Conservation (phyloP, 768 basidiomycete species). For the Leccinum fibrillosum region DNA sequence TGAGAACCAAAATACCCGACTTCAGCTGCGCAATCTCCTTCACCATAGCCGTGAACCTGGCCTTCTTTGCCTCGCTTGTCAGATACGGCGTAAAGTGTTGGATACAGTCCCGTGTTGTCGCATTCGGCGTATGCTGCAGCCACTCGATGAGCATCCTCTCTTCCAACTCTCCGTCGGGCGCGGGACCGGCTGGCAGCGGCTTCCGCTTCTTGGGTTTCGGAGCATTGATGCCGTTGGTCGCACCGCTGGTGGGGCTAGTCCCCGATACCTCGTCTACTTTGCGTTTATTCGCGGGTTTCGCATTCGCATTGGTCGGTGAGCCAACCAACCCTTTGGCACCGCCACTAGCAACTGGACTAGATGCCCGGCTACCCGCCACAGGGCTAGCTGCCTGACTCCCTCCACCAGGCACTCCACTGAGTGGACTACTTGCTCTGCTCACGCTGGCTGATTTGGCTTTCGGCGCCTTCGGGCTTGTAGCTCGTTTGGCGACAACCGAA, state of each 20-base stretch:
- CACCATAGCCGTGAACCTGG: constrained; percentile 72
- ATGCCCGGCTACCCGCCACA: constrained; percentile 34
- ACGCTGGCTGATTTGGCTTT: constrained; percentile 48
- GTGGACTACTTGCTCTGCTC: constrained; percentile 60
- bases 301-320: constrained; percentile 34
- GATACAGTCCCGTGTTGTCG: constrained; percentile 78
- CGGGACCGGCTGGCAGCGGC: constrained; percentile 34
- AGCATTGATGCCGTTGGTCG: constrained; percentile 21
- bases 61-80: constrained; percentile 65
- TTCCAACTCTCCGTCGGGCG: constrained; percentile 58
- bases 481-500: constrained; percentile 77
- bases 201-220: constrained; percentile 59
- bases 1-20: constrained; percentile 58
- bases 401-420: constrained; percentile 33
- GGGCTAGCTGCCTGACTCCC: constrained; percentile 56
- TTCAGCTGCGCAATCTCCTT: constrained; percentile 76
- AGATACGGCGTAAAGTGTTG: constrained; percentile 75
- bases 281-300: constrained; percentile 52
- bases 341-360: constrained; percentile 28
- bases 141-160: constrained; percentile 69
- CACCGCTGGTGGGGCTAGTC: constrained; percentile 5
- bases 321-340: constrained; percentile 17
- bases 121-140: constrained; percentile 64
- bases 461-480: constrained; percentile 74
- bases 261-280: constrained; percentile 47